These are phyloP conservation scores for Sporobolomyces pararoseus DNA, from an alignment of 768 basidiomycete genomes.

Conservation along the genomic window DNA sequence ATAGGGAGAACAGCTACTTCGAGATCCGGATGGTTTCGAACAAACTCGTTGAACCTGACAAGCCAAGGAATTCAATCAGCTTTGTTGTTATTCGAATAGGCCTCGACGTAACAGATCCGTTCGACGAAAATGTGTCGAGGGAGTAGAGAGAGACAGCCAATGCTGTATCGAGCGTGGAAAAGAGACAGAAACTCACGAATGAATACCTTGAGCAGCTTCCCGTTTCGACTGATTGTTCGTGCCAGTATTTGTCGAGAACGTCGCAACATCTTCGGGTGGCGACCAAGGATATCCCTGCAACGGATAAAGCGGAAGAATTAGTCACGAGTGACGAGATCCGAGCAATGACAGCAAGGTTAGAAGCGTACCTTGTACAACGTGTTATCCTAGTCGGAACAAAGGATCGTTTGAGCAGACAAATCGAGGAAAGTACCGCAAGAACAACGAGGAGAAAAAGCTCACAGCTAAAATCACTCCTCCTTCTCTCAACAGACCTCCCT, in stretches of 20 bases:
- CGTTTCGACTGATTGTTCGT: conserved; percentile 6
- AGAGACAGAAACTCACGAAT: background rate
- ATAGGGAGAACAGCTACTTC: conserved; percentile 4
- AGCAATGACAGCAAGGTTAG: background rate
- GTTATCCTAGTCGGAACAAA: conserved; percentile 32
- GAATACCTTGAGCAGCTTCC: background rate
- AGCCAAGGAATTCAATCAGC: background rate
- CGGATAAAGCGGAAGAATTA: background rate
- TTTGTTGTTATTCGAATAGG: background rate
- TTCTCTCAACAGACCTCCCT: conserved; percentile 16
- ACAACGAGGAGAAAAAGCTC: background rate
- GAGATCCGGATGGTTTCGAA: conserved; percentile 9
- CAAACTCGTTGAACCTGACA: conserved; percentile 28
- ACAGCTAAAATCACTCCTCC: conserved; percentile 41
- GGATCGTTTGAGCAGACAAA: no score
- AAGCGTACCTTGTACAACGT: conserved; percentile 35
- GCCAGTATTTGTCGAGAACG: background rate
- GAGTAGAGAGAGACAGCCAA: no score
- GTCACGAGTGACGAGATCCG: background rate
- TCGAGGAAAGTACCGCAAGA: no score
- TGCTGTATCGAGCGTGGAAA: no score
- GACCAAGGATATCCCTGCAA: background rate
- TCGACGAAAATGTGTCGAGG: background rate
- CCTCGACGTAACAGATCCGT: no score
- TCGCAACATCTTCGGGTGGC: background rate